Evolutionary conservation across 164 flowering plant species (phyloP), one percentile per base, ranked within the genome.

Genomic region (Magnolia changhungtana): DNA sequence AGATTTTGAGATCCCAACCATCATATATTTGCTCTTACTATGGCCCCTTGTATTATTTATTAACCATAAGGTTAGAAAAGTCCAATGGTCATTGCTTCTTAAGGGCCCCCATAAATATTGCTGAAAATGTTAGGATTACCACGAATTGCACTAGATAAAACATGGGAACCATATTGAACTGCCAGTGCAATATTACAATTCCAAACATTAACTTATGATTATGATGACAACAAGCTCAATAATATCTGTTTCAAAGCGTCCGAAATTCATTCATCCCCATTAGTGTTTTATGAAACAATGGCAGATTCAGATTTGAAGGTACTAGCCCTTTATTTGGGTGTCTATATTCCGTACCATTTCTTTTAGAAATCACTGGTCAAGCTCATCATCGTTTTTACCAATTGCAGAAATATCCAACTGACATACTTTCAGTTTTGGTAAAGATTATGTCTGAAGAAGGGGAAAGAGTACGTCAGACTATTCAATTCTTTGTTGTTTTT

Each of bases 211-310:
- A 5, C 45, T 37, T 3, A 37, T 37, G 45, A 37, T 5, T 37
- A 27, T 37, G 45, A 4, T 37, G 45, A 37, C 99, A 49, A 96
- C 99, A 59, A 96, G 99, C 81, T 96, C 99, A 13, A 94, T 94
- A 98, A 96, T 98, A 50, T 96, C 99, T 8, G 99, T 96, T 61
- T 98, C 99, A 9, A 96, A 96, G 84, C 98, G 97, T n/a, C 79
- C 94, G 55, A 96, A 96, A 80, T 94, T 94, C 81, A 92, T 96
- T 49, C 93, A 98, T 18, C 98, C 98, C 0, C 98, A 96, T 87
- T 96, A 91, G 85, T 91, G 27, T 90, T 75, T 73, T 92, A 88
- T 82, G 97, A 90, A 67, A 87, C 83, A 63, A 92, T 96, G 99
- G 73, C 59, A 2, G 93, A 89, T 65, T 88, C 93, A 23, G 93